Base-by-base conservation (phyloP, 2,329 filamentous ascomycete species). In the Penicillium hesseltinei region DNA sequence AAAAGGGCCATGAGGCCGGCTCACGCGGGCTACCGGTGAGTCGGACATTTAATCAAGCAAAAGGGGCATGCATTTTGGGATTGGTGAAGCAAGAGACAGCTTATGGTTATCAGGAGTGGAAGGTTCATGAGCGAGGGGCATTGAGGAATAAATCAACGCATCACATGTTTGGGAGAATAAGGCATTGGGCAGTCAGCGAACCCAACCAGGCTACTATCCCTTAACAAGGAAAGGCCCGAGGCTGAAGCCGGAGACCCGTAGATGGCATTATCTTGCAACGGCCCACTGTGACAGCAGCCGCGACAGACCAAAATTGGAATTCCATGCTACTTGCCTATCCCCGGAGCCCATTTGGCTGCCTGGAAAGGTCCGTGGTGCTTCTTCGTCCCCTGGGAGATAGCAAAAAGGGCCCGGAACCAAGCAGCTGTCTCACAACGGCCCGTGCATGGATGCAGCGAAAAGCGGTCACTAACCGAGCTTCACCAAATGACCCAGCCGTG, bases 341-440 rank as follows among this genome's bases (percentile, higher is more conserved):
- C 13, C 0, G 51, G 27, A 25, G 25, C 17, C 19, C 47, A 35
- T 25, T 21, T 31, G 39, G 33, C 52, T 59, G 54, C 35, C 40
- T 47, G 19, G 29, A 57, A 56, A 49, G 29, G 42, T 44, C 29
- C 39, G 35, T 25, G 19, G 39, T 29, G 36, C 11, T 51, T 51
- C 25, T 29, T 46, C 51, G 55, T 53, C 56, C 44, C 49, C 54
- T 38, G 33, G 36, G 21, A 35, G 39, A 36, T 36, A 21, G 17
- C n/a, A 11, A 51, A 49, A 52, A 51, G 43, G 51, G 17, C n/a
- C 53, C 51, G 56, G 59, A 49, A 60, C 51, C 47, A 57, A 55
- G 58, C 44, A 50, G 55, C 49, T 59, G 61, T 63, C 60, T 64
- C 54, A 65, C 63, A 60, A 51, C 43, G 55, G 58, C 55, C 55